Base-by-base conservation (phyloP, 176 grass and related monocot genomes). In the Eleusine coracana region DNA sequence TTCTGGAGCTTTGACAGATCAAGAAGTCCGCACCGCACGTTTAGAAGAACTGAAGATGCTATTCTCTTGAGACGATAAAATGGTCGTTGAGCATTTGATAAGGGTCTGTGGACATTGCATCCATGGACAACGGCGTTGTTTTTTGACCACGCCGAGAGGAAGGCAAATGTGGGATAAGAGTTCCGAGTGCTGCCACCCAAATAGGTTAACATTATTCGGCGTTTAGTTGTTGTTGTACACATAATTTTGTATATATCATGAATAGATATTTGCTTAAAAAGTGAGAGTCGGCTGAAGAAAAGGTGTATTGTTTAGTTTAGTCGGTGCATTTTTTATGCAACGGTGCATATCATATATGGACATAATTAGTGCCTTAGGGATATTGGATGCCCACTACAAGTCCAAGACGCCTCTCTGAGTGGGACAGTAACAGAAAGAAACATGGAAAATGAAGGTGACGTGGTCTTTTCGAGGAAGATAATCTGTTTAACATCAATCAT, bases 1-100 rank as follows among this genome's bases (percentile, higher is more conserved):
- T 48, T 90, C 89, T 13, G 93, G 96, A 84, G 96, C 93, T 16
- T 76, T 96, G 80, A 96, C 96, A 27, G 93, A 92, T 68, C 85
- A 99, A 64, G 89, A 96, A 82, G 87, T 99, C 52, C 93, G 96
- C 48, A 76, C 87, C 7, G 87, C 93, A 69, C 96, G 93, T 68
- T 66, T 94, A 52, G 90, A 99, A 85, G 96, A 96, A 80, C 83
- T 96, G 39, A 99, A 99, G 66, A 92, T 96, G 96, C 85, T 96
- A 34, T 99, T 99, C 70, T 89, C 87, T 12, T 92, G 77, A 84
- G 68, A 71, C 28, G 37, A 10, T n/a, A 21, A 5, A 36, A 50
- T 17, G 25, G 17, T 40, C 69, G 12, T 28, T 51, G 13, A 51
- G 49, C 48, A 74, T 68, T 15, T 23, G 21, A 50, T 37, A 29